These are phyloP conservation scores for Phaeodactylum tricornutum DNA, from an alignment of 108 stramenopile species.

Conservation along the genomic window DNA sequence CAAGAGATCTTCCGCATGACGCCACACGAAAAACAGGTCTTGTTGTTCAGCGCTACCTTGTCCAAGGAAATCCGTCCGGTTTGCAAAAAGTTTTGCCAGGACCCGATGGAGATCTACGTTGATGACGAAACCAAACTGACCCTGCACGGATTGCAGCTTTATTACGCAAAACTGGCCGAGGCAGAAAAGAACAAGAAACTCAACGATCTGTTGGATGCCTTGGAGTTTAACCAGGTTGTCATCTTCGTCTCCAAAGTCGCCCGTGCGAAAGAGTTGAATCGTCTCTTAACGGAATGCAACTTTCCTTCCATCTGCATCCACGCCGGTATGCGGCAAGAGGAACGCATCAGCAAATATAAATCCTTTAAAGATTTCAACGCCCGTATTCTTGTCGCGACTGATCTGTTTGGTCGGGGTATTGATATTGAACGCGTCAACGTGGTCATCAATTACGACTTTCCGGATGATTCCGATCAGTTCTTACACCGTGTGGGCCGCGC, in stretches of 20 bases:
- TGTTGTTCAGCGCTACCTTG: slow-evolving; percentile 99
- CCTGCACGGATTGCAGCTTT: slow-evolving; percentile 98
- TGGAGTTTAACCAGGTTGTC: slow-evolving; percentile 99
- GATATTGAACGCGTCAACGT: slow-evolving; percentile 99
- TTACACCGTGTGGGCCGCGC: slow-evolving; percentile 98
- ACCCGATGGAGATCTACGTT: slow-evolving; percentile 98
- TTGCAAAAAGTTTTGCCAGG: slow-evolving; percentile 99
- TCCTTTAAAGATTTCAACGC: slow-evolving; percentile 97
- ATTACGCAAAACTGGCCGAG: slow-evolving; percentile 94
- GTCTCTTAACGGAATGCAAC: slow-evolving; percentile 97
- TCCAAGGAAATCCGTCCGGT: slow-evolving; percentile 97
- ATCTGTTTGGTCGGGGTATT: slow-evolving; percentile 99
- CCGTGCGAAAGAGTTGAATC: slow-evolving; percentile 86
- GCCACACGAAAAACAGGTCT: slow-evolving; percentile 97
- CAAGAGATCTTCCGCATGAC: slow-evolving; percentile 99
- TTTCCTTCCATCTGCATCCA: slow-evolving; percentile 99
- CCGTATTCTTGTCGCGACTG: slow-evolving; percentile 97
- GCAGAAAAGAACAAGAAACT: slow-evolving; percentile 99
- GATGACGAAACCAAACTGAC: slow-evolving; percentile 99
- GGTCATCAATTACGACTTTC: slow-evolving; percentile 99
- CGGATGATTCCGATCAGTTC: slow-evolving; percentile 95
- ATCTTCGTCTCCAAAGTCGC: slow-evolving; percentile 98
- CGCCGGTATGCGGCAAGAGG: slow-evolving; percentile 92
- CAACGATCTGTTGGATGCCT: slow-evolving; percentile 94
- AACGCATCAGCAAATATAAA: slow-evolving; percentile 95